These are phyloP conservation scores for Anethum foeniculum DNA, from an alignment of 140 eudicot genomes.

Conservation along the genomic window DNA sequence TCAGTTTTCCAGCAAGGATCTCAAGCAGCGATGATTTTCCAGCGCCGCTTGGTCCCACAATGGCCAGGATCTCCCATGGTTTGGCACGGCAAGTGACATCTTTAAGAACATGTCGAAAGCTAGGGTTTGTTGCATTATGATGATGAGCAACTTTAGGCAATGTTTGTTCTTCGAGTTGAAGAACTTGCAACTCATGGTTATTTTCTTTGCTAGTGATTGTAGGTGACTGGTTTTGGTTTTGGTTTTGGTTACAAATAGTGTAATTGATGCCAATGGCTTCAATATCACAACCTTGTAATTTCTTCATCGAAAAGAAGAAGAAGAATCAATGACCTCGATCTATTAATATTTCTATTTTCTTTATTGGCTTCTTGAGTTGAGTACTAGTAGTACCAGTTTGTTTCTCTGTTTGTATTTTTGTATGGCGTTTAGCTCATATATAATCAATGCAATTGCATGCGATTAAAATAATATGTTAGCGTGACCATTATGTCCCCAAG, in stretches of 20 bases:
- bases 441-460: neutral
- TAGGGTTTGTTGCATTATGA: neutral
- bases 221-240: slow-evolving; percentile 25
- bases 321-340: neutral
- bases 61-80: slow-evolving; percentile 85
- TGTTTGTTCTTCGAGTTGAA: slow-evolving; percentile 16
- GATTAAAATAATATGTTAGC: neutral
- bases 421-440: neutral
- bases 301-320: slow-evolving; percentile 39
- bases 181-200: slow-evolving; percentile 8
- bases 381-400: slow-evolving; percentile 13
- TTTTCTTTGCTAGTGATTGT: slow-evolving; percentile 24
- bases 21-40: slow-evolving; percentile 89
- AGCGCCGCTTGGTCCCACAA: slow-evolving; percentile 98
- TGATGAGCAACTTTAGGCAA: slow-evolving; percentile 5
- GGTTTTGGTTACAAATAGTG: slow-evolving; percentile 42
- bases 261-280: slow-evolving; percentile 86
- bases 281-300: slow-evolving; percentile 77
- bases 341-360: neutral
- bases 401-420: neutral
- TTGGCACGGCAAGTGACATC: slow-evolving; percentile 72
- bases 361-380: neutral
- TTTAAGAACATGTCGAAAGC: slow-evolving; percentile 45
- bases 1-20: slow-evolving; percentile 76
- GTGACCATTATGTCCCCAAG: neutral